phyloP scores from a whole-genome alignment of 805 yeast genomes.

The Starmerella gropengiesseri region DNA sequence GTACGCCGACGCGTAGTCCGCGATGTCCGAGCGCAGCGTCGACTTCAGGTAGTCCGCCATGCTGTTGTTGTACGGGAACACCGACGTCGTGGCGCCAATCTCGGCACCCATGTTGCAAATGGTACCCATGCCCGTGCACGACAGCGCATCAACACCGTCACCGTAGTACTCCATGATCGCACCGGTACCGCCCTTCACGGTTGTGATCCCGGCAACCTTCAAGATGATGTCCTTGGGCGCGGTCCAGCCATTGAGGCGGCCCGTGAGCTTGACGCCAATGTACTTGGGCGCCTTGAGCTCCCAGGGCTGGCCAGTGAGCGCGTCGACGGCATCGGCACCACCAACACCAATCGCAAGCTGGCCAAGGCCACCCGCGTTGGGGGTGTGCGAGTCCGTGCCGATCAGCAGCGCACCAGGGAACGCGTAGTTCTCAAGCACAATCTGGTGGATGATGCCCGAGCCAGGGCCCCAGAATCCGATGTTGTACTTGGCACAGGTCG shows the following conservation, averaged over 20 bases:
- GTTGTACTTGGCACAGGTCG: conserved; percentile 90
- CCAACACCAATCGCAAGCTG: conserved; percentile 98
- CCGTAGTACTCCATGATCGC: conserved; percentile 93
- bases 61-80: conserved; percentile 90
- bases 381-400: conserved; percentile 97
- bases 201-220: conserved; percentile 83
- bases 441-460: conserved; percentile 96
- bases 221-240: conserved; percentile 94
- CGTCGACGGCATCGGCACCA: conserved; percentile 99
- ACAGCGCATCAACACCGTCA: conserved; percentile 81
- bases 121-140: conserved; percentile 98
- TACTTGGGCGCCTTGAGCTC: conserved; percentile 95
- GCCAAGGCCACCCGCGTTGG: conserved; percentile 97
- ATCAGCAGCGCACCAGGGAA: conserved; percentile 95
- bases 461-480: conserved; percentile 99
- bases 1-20: conserved; percentile 66
- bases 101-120: conserved; percentile 99
- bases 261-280: conserved; percentile 89
- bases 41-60: conserved; percentile 79
- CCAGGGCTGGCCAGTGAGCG: conserved; percentile 89
- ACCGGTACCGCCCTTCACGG: conserved; percentile 98
- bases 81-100: conserved; percentile 96
- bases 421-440: conserved; percentile 89
- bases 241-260: conserved; percentile 87
- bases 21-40: conserved; percentile 76